Evolutionary conservation across 371 early-diverging fungal species (phyloP), one percentile per base, ranked within the genome.

Genomic region (Cokeromyces recurvatus): DNA sequence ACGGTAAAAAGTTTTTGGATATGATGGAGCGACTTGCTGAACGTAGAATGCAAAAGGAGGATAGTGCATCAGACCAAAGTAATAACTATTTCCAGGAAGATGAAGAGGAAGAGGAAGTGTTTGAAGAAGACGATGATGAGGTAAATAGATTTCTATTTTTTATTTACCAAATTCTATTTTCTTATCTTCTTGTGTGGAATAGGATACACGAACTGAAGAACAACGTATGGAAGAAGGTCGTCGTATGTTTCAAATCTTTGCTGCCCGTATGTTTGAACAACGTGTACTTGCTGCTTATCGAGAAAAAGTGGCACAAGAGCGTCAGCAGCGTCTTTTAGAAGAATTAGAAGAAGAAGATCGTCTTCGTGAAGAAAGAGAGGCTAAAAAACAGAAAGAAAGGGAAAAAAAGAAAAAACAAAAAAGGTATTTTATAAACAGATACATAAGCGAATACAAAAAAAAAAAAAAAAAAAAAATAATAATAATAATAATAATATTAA

Each of bases 11-110:
- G 64, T 93, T 95, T 53, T 67, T 95, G 32, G 93, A 93, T 48
- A 85, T 94, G 77, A 93, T 95, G 94, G 94, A 94, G 57, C 82
- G 85, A n/a, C 69, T 95, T 15, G 94, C 95, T 4, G 92, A 91
- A 59, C 79, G 89, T 27, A 85, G 88, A 46, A 83, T 90, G 62
- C 85, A 85, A 37, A 79, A 85, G 20, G 84, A 89, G 40, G 89
- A 87, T 38, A 83, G 78, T 6, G 45, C 57, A 15, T 16, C 48
- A 11, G 62, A 63, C 5, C 55, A 52, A 32, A 31, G 32, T 6
- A 59, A 57, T 7, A 59, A 43, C 7, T 51, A 63, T 16, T 62
- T 62, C 38, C 74, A 73, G 27, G 71, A 78, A 4, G 79, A 72
- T 2, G 79, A 66, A 14, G 70, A 68, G 6, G 83, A 78, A 7